Evolutionary conservation across 2,329 filamentous ascomycete genomes (phyloP), one percentile per base, ranked within the genome.

Genomic region (Emergomyces pasteurianus): DNA sequence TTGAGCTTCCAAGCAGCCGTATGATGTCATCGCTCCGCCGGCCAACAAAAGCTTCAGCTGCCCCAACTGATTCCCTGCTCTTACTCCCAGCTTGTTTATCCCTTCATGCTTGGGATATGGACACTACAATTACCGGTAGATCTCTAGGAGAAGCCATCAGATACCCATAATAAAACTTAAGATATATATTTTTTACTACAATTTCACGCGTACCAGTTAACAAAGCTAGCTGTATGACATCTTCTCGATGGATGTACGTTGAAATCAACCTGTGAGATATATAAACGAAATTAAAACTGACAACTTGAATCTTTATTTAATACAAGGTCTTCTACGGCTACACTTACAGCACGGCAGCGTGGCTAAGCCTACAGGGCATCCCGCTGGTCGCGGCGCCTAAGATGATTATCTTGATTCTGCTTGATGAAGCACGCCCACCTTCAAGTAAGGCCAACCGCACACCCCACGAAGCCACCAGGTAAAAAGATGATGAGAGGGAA

Each of bases 371-470:
- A 18, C 76, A 79, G 64, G 75, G 76, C 46, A 52, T 83, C 12
- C 78, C 84, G 0, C 76, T 88, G 62, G 78, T 87, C 59, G 66
- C 80, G 5, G 80, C 81, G 6, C 86, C 86, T 0, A 82, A 80
- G 31, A 77, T 88, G 66, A 83, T 88, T 26, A 77, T 83, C 60
- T 78, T 82, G 12, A 73, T 87, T 63, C 78, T 86, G 42, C 80
- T 81, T 2, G 79, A 80, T 58, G 82, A 86, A 64, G 77, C 81
- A 46, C 80, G 81, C 63, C 77, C 81, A 65, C 74, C 80, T 60
- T 80, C 80, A 60, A 73, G 81, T 85, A 74, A 63, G 43, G 8
- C 53, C 54, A n/a, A n/a, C 9, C n/a, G n/a, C n/a, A n/a, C n/a
- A n/a, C n/a, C 43, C 42, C 36, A 5, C 1, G 0, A n/a, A 1